A percentile compares a stretch with the other conserved stretches of the same genome.
These are phyloP conservation scores for Euryodendron excelsum DNA, from an alignment of 148 eudicot genomes.

Conservation along the genomic window DNA sequence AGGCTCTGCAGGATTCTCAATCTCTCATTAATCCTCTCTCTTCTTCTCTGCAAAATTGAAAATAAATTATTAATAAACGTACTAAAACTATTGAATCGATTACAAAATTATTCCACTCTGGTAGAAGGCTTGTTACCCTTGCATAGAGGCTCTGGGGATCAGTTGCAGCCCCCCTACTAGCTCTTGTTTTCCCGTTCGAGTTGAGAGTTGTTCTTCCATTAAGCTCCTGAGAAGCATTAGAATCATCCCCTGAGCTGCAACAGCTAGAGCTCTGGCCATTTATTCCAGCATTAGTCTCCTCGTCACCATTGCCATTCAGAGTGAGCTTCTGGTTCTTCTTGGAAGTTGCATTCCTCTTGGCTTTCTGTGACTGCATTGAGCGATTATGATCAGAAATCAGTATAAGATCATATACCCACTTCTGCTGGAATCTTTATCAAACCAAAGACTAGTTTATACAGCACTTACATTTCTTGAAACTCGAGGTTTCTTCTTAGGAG, in stretches of 20 bases:
- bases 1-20: conserved; percentile 52
- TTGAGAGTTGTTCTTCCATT: conserved; percentile 16
- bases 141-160: conserved; percentile 69
- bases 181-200: conserved; percentile 45
- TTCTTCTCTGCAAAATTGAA: conserved; percentile 43
- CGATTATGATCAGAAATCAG: too few species aligned
- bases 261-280: conserved; percentile 21
- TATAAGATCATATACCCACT: too few species aligned
- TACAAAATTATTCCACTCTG: neutral
- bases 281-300: neutral
- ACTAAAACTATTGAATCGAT: too few species aligned
- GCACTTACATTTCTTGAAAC: conserved; percentile 42
- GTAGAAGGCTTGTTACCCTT: conserved; percentile 26
- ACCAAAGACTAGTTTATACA: neutral
- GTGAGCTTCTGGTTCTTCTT: conserved; percentile 22
- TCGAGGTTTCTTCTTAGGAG: conserved; percentile 50
- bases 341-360: conserved; percentile 12
- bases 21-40: conserved; percentile 59
- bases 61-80: too few species aligned
- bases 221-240: conserved; percentile 32
- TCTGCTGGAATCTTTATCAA: too few species aligned
- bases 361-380: conserved; percentile 20
- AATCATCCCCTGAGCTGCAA: conserved; percentile 44
- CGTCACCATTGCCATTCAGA: conserved; percentile 3
- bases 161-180: conserved; percentile 52